Evolutionary conservation across 345 rosid species (phyloP).

Genomic region (Populus euphratica): DNA sequence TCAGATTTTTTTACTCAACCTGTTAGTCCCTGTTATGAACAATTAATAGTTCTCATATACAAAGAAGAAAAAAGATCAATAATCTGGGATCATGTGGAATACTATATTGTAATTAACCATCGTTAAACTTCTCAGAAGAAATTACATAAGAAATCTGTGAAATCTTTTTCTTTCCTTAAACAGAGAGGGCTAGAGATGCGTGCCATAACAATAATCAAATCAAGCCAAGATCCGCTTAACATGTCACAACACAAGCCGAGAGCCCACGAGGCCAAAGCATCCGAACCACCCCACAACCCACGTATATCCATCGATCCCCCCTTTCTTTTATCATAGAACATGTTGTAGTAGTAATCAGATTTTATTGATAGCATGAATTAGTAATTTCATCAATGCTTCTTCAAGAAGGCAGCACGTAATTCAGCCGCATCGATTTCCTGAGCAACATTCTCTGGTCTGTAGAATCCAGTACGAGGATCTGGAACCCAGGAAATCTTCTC

Average conservation of each 20-base stretch:
- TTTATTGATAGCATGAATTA: not conserved
- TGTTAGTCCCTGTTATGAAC: not conserved
- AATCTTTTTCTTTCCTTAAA: not conserved
- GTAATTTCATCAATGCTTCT: conserved; percentile 29
- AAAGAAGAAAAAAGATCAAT: not conserved
- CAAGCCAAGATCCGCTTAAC: not conserved
- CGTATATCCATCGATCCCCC: not conserved
- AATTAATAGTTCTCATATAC: not conserved
- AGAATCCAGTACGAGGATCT: conserved; percentile 78
- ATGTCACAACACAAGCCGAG: not conserved
- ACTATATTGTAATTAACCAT: not conserved
- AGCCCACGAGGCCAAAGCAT: not conserved
- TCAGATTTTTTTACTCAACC: too few relatives aligned
- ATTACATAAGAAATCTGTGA: not conserved
- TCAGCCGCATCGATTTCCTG: conserved; percentile 67
- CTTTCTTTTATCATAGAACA: not conserved
- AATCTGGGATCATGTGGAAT: not conserved
- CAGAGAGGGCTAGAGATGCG: not conserved
- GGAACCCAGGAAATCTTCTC: conserved; percentile 72
- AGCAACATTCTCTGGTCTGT: conserved; percentile 66
- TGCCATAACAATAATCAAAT: not conserved
- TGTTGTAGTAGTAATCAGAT: not conserved
- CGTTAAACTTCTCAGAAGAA: not conserved
- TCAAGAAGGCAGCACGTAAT: conserved; percentile 58
- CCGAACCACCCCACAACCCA: not conserved